Conservation (phyloP, 2,329 filamentous ascomycete genomes). For the Venturia nashicola region DNA sequence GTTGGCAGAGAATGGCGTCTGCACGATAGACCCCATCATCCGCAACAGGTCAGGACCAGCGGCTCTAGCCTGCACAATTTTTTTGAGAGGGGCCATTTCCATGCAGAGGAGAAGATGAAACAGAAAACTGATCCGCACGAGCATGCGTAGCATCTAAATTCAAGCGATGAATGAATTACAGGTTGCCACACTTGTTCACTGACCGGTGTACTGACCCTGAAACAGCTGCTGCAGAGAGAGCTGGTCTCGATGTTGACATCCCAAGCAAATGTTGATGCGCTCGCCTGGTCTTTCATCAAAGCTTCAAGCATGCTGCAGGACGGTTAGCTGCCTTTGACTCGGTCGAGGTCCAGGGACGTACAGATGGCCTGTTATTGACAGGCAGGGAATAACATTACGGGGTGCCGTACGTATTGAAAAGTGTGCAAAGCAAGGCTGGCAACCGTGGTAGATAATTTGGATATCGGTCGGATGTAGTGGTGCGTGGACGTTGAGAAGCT, state of each 20-base stretch:
- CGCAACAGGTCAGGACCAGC: background rate
- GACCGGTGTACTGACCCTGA: background rate
- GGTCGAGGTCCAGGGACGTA: background rate
- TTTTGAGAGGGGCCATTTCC: background rate
- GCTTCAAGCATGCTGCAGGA: background rate
- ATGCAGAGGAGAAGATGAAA: background rate
- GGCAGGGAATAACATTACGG: background rate
- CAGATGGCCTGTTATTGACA: background rate
- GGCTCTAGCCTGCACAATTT: background rate
- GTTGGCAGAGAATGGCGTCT: slow-evolving; percentile 1
- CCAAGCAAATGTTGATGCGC: background rate
- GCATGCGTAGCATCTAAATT: background rate
- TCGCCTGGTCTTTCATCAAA: background rate
- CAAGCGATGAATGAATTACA: background rate
- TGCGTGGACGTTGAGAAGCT: background rate
- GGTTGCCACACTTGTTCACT: background rate
- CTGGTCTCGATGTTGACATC: background rate
- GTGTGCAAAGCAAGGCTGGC: background rate
- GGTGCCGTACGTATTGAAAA: background rate
- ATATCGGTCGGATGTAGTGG: background rate
- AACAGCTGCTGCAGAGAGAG: background rate
- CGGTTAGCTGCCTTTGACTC: background rate
- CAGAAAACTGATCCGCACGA: background rate
- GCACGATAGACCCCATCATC: background rate
- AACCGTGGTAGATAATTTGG: background rate